These are phyloP conservation scores for Auriculariales sp. DNA, from an alignment of 768 basidiomycete genomes.

Conservation along the genomic window DNA sequence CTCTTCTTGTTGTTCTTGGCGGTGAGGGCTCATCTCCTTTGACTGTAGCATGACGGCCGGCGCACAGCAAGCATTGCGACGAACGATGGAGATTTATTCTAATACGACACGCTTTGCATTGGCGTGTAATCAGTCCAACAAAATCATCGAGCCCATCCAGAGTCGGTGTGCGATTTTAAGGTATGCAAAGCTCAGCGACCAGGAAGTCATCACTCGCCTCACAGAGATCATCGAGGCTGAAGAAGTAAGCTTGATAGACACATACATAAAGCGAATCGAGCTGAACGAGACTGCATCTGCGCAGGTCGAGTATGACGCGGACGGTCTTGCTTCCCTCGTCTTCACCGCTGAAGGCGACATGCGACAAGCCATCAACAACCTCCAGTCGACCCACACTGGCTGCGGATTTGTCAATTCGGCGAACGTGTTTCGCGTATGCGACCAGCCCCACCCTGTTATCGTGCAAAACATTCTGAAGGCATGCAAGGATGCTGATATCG, in stretches of 20 bases:
- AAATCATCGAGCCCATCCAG: constrained; percentile 99
- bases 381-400: constrained; percentile 90
- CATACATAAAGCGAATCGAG: too few relatives aligned
- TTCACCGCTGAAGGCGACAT: constrained; percentile 99
- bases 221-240: constrained; percentile 91
- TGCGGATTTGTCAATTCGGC: constrained; percentile 91
- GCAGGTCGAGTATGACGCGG: constrained; percentile 87
- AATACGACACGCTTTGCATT: constrained; percentile 97
- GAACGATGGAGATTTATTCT: constrained; percentile 98
- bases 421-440: constrained; percentile 99
- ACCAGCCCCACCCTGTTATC: constrained; percentile 90
- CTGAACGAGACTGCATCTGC: background rate
- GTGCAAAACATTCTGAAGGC: constrained; percentile 71
- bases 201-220: constrained; percentile 80
- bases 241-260: constrained; percentile 44
- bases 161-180: constrained; percentile 92
- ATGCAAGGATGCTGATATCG: constrained; percentile 78
- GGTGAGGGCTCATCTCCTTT: too few relatives aligned
- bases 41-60: constrained; percentile 86
- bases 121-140: constrained; percentile 99
- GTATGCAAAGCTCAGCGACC: constrained; percentile 79
- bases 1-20: background rate
- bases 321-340: constrained; percentile 88
- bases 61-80: constrained; percentile 90
- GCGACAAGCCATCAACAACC: constrained; percentile 98